Percentiles rank a stretch among this genome's conserved stretches.
Evolutionary conservation across 2,329 filamentous ascomycete species (phyloP).

Genomic region (Fusarium proliferatum): DNA sequence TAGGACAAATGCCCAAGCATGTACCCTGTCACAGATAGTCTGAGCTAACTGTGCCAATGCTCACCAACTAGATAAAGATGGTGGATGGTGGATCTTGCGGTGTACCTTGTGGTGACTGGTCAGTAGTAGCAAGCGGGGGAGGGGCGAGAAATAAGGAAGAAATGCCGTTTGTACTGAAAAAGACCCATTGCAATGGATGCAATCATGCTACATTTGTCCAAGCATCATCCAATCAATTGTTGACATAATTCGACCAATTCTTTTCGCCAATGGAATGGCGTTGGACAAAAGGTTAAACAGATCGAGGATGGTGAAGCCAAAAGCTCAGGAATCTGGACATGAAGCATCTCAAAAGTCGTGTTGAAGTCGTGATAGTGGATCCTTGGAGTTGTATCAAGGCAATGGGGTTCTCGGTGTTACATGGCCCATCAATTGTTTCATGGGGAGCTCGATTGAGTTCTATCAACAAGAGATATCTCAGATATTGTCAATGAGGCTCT

Average conservation of each 20-base stretch:
- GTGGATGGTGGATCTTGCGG: slow-evolving; percentile 36
- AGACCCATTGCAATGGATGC: slow-evolving; percentile 22
- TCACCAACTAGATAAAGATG: slow-evolving; percentile 22
- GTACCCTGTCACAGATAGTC: slow-evolving; percentile 29
- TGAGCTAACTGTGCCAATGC: slow-evolving; percentile 8
- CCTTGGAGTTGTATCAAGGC: slow-evolving; percentile 22
- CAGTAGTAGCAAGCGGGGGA: slow-evolving; percentile 33
- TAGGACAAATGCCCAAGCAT: slow-evolving; percentile 1
- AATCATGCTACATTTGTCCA: slow-evolving; percentile 23
- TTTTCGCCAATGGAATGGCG: slow-evolving; percentile 7
- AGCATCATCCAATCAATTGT: slow-evolving; percentile 25
- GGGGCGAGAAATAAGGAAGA: slow-evolving; percentile 34
- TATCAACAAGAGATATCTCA: neutral
- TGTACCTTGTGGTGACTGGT: slow-evolving; percentile 27
- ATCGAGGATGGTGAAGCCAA: neutral
- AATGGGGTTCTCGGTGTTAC: slow-evolving; percentile 7
- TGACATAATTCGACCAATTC: slow-evolving; percentile 1
- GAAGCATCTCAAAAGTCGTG: slow-evolving; percentile 21
- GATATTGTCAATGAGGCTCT: slow-evolving; percentile 32
- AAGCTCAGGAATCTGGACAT: neutral
- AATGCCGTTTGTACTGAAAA: slow-evolving; percentile 5
- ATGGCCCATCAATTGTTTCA: neutral
- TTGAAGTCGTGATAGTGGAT: slow-evolving; percentile 29
- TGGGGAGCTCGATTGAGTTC: neutral
- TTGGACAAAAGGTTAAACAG: neutral